A percentile compares a stretch with the other conserved stretches of the same genome.
Conservation (phyloP, 2,329 filamentous ascomycete species). For the Trichoderma breve region DNA sequence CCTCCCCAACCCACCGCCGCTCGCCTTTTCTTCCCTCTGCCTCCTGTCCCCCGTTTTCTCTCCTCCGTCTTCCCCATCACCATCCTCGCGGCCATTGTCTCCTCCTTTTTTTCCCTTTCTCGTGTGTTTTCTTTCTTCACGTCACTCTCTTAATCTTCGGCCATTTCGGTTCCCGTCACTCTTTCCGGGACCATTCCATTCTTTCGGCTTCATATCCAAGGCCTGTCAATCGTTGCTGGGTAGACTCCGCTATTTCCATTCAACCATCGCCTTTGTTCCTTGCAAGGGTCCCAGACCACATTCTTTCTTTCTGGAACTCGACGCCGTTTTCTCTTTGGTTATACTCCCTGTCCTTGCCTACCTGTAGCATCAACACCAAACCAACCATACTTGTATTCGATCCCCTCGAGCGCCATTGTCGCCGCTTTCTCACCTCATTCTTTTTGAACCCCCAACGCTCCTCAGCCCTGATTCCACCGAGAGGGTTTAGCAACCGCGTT, state of each 20-base stretch:
- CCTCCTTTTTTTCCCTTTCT: constrained; percentile 35
- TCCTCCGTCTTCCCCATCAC: constrained; percentile 35
- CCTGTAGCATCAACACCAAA: constrained; percentile 1
- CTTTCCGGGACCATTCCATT: constrained; percentile 50
- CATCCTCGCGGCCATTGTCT: constrained; percentile 37
- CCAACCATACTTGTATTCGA: not conserved
- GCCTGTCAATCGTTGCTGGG: constrained; percentile 19
- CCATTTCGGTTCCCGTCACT: constrained; percentile 50
- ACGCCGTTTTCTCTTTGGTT: constrained; percentile 19
- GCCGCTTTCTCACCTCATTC: not conserved
- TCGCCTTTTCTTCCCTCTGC: constrained; percentile 25
- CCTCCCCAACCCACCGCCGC: constrained; percentile 11
- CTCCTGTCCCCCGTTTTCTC: constrained; percentile 38
- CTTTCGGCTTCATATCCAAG: constrained; percentile 35
- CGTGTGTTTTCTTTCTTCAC: constrained; percentile 43
- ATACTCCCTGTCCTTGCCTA: constrained; percentile 20
- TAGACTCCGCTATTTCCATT: constrained; percentile 21
- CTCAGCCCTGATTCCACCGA: not conserved
- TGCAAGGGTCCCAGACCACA: constrained; percentile 26
- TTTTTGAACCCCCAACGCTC: not conserved
- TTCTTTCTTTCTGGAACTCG: constrained; percentile 26
- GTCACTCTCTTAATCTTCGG: constrained; percentile 51
- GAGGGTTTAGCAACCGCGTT: not conserved
- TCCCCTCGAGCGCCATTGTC: not conserved
- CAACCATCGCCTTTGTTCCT: constrained; percentile 23